Evolutionary conservation across 1,284 basidiomycete species (phyloP).

Genomic region (Austropuccinia psidii): DNA sequence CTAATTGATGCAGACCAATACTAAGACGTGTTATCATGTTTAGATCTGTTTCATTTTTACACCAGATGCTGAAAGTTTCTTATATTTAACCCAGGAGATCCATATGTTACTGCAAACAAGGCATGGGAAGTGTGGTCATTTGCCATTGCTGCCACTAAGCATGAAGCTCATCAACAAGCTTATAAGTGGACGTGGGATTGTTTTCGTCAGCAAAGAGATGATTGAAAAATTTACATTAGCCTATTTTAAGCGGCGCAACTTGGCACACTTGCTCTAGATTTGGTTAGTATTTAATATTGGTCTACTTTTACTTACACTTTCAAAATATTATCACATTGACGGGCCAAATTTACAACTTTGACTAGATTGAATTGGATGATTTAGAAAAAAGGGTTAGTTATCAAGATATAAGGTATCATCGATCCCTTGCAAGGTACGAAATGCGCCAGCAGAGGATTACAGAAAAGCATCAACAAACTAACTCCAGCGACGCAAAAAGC

Average conservation of each 20-base stretch:
- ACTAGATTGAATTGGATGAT: constrained; percentile 55
- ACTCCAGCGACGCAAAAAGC: constrained; percentile 52
- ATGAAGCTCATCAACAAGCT: constrained; percentile 75
- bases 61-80: constrained; percentile 82
- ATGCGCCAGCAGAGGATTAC: constrained; percentile 68
- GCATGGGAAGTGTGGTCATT: constrained; percentile 70
- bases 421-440: constrained; percentile 84
- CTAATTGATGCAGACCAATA: constrained; percentile 92
- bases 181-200: constrained; percentile 88
- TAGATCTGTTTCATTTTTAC: constrained; percentile 97
- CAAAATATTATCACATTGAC: too few species aligned
- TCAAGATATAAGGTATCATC: constrained; percentile 95
- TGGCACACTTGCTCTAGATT: neutral
- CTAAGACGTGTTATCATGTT: constrained; percentile 80
- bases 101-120: constrained; percentile 59
- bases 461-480: constrained; percentile 52
- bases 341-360: too few species aligned
- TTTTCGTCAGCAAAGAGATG: constrained; percentile 79
- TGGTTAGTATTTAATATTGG: too few species aligned
- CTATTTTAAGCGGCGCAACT: constrained; percentile 60
- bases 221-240: constrained; percentile 70
- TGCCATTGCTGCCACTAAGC: constrained; percentile 71
- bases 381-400: constrained; percentile 81
- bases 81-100: constrained; percentile 56
- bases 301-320: too few species aligned